Percentiles rank a stretch among this genome's conserved stretches.
These are phyloP conservation scores for Clarireedia hainanense DNA, from an alignment of 2,329 filamentous ascomycete genomes.

Conservation along the genomic window DNA sequence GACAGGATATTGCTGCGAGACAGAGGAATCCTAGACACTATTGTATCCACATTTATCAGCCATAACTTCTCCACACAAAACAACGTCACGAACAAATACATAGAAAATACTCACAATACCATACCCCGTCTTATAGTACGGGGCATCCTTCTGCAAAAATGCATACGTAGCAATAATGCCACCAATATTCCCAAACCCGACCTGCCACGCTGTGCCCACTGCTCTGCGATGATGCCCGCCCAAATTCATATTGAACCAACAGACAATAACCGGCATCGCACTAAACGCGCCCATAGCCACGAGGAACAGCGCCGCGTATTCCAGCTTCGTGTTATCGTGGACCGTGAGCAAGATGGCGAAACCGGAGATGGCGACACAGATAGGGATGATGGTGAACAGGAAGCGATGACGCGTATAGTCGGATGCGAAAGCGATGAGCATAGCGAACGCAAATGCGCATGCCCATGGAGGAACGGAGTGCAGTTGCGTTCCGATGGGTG, in stretches of 20 bases:
- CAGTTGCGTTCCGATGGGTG: slow-evolving; percentile 42
- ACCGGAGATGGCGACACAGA: slow-evolving; percentile 61
- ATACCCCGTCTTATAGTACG: slow-evolving; percentile 65
- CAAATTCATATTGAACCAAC: slow-evolving; percentile 78
- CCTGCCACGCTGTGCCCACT: slow-evolving; percentile 68
- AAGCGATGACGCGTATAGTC: slow-evolving; percentile 69
- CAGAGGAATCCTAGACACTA: slow-evolving; percentile 61
- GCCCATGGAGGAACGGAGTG: slow-evolving; percentile 53
- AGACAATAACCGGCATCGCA: slow-evolving; percentile 83
- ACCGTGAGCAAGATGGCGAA: slow-evolving; percentile 68
- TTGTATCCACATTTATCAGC: neutral
- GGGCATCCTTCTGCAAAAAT: slow-evolving; percentile 59
- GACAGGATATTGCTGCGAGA: slow-evolving; percentile 55
- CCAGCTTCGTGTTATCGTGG: slow-evolving; percentile 55
- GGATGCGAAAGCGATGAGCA: slow-evolving; percentile 64
- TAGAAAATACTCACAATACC: slow-evolving; percentile 39
- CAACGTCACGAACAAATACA: neutral
- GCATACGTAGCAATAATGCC: slow-evolving; percentile 71
- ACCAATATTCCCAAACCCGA: slow-evolving; percentile 72
- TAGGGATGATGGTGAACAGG: slow-evolving; percentile 60
- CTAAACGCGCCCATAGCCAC: slow-evolving; percentile 73
- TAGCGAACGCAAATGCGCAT: slow-evolving; percentile 70
- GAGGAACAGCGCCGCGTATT: slow-evolving; percentile 78
- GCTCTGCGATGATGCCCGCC: slow-evolving; percentile 63
- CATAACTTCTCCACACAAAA: neutral